Conservation (phyloP, 192 early-diverging fungal species). For the Backusella tuberculispora region DNA sequence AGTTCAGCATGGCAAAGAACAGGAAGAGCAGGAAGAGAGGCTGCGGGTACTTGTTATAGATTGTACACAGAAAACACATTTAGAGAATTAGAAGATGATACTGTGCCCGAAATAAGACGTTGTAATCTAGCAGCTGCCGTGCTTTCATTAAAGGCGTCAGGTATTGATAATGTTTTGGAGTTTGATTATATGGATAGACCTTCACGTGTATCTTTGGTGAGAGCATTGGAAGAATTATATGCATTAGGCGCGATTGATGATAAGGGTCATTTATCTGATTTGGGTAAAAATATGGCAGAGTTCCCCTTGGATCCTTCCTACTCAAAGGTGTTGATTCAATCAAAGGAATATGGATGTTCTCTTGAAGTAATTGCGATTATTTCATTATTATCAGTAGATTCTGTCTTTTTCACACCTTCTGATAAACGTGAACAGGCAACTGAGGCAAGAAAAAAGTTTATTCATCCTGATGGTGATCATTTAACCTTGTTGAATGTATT, state of each 20-base stretch:
- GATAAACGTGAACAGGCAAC: conserved; percentile 87
- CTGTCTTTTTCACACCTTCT: conserved; percentile 86
- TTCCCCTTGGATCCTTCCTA: conserved; percentile 92
- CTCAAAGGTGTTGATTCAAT: conserved; percentile 88
- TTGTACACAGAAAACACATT: conserved; percentile 90
- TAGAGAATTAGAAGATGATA: conserved; percentile 72
- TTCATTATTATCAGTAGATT: conserved; percentile 89
- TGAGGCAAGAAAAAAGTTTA: conserved; percentile 80
- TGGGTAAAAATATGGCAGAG: conserved; percentile 84
- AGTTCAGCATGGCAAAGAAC: conserved; percentile 88
- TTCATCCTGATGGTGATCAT: conserved; percentile 89
- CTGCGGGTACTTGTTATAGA: conserved; percentile 88
- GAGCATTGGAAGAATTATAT: conserved; percentile 88
- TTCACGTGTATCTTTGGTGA: conserved; percentile 69
- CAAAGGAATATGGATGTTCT: conserved; percentile 79
- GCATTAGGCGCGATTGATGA: conserved; percentile 88
- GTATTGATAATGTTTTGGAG: conserved; percentile 81
- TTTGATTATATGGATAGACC: conserved; percentile 98
- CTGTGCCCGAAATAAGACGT: conserved; percentile 92
- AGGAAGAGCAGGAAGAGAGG: conserved; percentile 97
- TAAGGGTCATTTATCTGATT: conserved; percentile 71
- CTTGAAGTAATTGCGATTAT: conserved; percentile 89
- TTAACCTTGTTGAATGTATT: conserved; percentile 89
- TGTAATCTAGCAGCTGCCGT: conserved; percentile 88
- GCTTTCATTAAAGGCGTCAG: conserved; percentile 89